These are phyloP conservation scores for Acmispon strigosus DNA, from an alignment of 306 rosid species.

Conservation along the genomic window DNA sequence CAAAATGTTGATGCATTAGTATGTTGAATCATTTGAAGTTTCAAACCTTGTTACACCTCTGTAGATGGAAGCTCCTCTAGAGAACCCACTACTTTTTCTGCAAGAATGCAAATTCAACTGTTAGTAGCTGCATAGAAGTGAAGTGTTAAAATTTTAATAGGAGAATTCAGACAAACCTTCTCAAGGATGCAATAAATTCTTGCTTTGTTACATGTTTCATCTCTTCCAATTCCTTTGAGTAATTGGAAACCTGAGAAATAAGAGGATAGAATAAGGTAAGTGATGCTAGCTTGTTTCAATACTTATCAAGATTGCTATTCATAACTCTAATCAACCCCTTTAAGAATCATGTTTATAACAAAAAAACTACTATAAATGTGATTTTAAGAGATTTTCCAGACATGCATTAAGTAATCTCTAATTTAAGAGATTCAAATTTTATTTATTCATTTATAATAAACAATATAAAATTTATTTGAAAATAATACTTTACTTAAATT, in stretches of 20 bases:
- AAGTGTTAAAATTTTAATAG: neutral
- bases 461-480: too few relatives aligned
- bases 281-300: neutral
- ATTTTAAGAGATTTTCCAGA: too few relatives aligned
- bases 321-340: neutral
- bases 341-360: too few relatives aligned
- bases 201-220: conserved; percentile 86
- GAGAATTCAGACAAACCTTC: conserved; percentile 43
- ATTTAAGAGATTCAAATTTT: too few relatives aligned
- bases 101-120: neutral
- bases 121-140: neutral
- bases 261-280: neutral
- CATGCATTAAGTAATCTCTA: neutral
- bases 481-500: too few relatives aligned
- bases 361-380: too few relatives aligned
- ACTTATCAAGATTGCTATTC: too few relatives aligned
- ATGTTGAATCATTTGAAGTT: neutral
- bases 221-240: conserved; percentile 74
- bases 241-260: conserved; percentile 59
- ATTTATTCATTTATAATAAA: too few relatives aligned
- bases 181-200: conserved; percentile 90
- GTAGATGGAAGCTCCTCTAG: conserved; percentile 92
- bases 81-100: conserved; percentile 98
- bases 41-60: conserved; percentile 89
- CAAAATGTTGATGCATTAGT: neutral